These are phyloP conservation scores for Balamuthia mandrillaris DNA, from an alignment of 208 protist species.

Conservation along the genomic window DNA sequence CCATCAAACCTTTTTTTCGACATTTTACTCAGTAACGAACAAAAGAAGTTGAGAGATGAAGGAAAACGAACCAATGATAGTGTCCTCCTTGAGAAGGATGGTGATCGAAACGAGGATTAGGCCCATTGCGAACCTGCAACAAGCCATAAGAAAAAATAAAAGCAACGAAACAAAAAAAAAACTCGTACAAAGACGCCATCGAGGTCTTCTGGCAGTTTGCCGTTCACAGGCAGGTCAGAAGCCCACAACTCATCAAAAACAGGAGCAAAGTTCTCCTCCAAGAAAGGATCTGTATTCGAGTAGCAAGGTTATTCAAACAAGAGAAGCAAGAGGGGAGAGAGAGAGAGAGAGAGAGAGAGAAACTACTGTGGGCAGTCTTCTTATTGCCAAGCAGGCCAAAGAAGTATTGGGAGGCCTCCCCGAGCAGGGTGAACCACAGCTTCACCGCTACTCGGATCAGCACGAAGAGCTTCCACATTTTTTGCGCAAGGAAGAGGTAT, in stretches of 20 bases:
- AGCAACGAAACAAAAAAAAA: neutral
- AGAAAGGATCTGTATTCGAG: neutral
- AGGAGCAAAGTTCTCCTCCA: conserved; percentile 7
- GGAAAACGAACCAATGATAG: neutral
- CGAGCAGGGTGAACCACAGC: too few relatives aligned
- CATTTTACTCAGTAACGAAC: neutral
- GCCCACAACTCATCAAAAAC: conserved; percentile 35
- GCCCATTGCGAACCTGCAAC: conserved; percentile 29
- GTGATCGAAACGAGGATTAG: conserved; percentile 17
- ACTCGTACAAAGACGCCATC: neutral
- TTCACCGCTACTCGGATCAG: too few relatives aligned
- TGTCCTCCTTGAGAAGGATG: neutral
- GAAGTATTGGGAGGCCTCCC: too few relatives aligned
- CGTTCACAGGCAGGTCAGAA: too few relatives aligned
- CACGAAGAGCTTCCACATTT: too few relatives aligned
- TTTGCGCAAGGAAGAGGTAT: too few relatives aligned
- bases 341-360: too few relatives aligned
- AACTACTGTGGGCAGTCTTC: too few relatives aligned
- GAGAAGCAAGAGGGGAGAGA: too few relatives aligned
- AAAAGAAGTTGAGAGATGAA: neutral
- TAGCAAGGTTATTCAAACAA: too few relatives aligned
- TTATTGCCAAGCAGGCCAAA: too few relatives aligned
- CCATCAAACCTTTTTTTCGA: neutral
- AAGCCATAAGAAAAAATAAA: neutral
- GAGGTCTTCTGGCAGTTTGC: neutral